Conservation (phyloP, 1,139 yeast genomes). For the Geotrichum siamense region DNA sequence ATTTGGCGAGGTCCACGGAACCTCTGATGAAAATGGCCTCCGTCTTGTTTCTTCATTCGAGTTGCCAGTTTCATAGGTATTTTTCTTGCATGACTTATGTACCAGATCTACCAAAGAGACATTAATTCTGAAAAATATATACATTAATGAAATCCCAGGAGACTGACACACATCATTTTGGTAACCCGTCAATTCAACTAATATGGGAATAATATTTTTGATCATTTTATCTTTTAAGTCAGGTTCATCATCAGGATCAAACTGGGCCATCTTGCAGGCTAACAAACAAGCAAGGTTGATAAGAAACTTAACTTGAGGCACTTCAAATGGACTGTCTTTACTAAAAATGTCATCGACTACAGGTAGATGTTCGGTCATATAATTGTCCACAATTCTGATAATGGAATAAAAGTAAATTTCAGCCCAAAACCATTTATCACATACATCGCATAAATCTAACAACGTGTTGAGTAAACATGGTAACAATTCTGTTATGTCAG, state of each 20-base stretch:
- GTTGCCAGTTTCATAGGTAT: not conserved
- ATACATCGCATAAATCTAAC: conserved; percentile 11
- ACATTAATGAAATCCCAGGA: conserved; percentile 18
- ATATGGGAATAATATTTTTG: conserved; percentile 12
- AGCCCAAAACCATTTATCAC: conserved; percentile 17
- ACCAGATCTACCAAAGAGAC: conserved; percentile 12
- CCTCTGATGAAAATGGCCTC: not conserved
- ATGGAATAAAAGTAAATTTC: conserved; percentile 16
- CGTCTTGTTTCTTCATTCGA: not conserved
- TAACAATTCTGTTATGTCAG: conserved; percentile 2
- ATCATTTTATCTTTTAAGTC: conserved; percentile 7
- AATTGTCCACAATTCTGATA: conserved; percentile 11
- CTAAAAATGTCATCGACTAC: not conserved
- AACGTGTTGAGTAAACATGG: conserved; percentile 13
- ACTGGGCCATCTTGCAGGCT: conserved; percentile 16
- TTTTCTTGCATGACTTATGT: not conserved
- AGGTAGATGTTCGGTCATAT: not conserved
- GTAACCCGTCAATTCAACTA: conserved; percentile 10
- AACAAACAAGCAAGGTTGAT: conserved; percentile 15
- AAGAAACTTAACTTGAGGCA: conserved; percentile 12
- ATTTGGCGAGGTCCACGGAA: not conserved
- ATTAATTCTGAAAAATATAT: conserved; percentile 16
- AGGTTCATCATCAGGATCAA: conserved; percentile 12
- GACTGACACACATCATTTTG: conserved; percentile 17
- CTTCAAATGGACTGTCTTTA: conserved; percentile 3